Evolutionary conservation across 257 asterid genomes (phyloP).

Genomic region (Gentiana macrophylla): DNA sequence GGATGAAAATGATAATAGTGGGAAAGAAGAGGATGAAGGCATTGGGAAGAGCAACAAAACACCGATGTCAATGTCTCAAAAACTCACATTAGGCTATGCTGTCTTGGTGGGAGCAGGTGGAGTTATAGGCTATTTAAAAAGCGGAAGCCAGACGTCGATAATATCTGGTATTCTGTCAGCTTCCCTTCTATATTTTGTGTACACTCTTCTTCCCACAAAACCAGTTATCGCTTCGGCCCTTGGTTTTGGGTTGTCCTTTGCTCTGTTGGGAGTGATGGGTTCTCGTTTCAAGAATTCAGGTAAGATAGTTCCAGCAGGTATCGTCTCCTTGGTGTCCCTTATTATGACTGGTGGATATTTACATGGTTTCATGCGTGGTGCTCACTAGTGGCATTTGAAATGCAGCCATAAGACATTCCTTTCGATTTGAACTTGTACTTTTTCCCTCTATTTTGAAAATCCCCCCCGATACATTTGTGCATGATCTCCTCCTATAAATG

Average conservation of each 20-base stretch:
- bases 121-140: slow-evolving; percentile 65
- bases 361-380: slow-evolving; percentile 70
- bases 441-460: no score
- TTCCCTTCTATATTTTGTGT: slow-evolving; percentile 36
- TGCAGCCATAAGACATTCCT: not conserved
- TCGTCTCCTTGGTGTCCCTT: slow-evolving; percentile 59
- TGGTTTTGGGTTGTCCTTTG: slow-evolving; percentile 58
- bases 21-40: slow-evolving; percentile 23
- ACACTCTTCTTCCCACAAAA: slow-evolving; percentile 51
- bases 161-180: slow-evolving; percentile 69
- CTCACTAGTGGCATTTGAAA: slow-evolving; percentile 19
- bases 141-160: slow-evolving; percentile 76
- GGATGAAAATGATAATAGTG: slow-evolving; percentile 15
- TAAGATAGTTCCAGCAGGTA: slow-evolving; percentile 84
- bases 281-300: slow-evolving; percentile 71
- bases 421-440: no score
- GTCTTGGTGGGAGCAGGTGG: slow-evolving; percentile 80
- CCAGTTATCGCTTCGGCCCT: slow-evolving; percentile 72
- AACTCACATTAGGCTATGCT: slow-evolving; percentile 75
- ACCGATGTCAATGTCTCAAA: slow-evolving; percentile 85
- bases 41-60: slow-evolving; percentile 24
- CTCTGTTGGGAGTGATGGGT: slow-evolving; percentile 79
- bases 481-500: no score
- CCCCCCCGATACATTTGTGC: no score
- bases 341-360: slow-evolving; percentile 83